A percentile compares a stretch with the other conserved stretches of the same genome.
Evolutionary conservation across 257 asterid species (phyloP).

Genomic region (Solanum appendiculatum): DNA sequence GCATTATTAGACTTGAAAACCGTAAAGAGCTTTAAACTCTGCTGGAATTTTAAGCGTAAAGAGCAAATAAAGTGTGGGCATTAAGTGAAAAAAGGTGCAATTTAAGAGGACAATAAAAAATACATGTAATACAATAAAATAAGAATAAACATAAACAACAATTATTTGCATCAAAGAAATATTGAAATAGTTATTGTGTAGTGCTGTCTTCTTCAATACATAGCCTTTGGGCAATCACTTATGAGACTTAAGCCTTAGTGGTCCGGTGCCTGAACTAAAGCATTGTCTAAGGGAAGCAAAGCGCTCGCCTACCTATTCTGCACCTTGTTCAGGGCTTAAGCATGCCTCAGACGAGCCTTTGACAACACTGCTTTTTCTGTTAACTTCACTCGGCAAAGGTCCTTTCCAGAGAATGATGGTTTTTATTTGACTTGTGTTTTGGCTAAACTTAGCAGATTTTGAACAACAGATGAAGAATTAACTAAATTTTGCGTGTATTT

Average conservation of each 20-base stretch:
- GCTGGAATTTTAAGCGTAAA: background rate
- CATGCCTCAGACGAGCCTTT: background rate
- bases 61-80: background rate
- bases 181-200: background rate
- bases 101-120: background rate
- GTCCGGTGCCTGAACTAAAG: background rate
- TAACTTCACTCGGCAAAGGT: background rate
- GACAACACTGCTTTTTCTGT: background rate
- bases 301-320: background rate
- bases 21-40: background rate
- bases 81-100: background rate
- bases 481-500: background rate
- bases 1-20: background rate
- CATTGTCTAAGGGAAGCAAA: background rate
- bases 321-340: background rate
- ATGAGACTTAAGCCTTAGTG: background rate
- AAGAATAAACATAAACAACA: background rate
- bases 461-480: background rate
- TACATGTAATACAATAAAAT: background rate
- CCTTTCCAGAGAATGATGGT: background rate
- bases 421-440: background rate
- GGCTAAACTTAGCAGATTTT: background rate
- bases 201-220: background rate
- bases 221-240: background rate
- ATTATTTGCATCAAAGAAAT: background rate